Percentiles rank a stretch among this genome's conserved stretches.
Evolutionary conservation across 2,329 filamentous ascomycete species (phyloP).

Genomic region (Xylaria sp.): DNA sequence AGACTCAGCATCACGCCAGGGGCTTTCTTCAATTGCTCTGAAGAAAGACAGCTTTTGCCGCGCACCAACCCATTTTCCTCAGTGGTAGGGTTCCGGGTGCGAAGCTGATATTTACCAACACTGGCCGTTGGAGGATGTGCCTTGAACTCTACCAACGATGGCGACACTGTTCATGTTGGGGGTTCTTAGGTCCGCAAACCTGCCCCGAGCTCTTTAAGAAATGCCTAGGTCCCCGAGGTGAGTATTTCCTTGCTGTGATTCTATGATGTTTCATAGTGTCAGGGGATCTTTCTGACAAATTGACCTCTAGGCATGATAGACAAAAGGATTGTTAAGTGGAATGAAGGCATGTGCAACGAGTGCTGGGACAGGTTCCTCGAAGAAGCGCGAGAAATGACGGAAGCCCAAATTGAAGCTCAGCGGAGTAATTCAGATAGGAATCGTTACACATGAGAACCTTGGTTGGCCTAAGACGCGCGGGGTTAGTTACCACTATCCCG

Average conservation of each 20-base stretch:
- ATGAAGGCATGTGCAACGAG: slow-evolving; percentile 49
- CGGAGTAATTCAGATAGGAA: not conserved
- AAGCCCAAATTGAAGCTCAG: slow-evolving; percentile 34
- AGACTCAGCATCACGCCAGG: not conserved
- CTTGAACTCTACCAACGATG: slow-evolving; percentile 50
- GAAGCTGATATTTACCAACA: not conserved
- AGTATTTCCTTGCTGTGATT: slow-evolving; percentile 24
- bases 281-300: not conserved
- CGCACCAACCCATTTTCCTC: not conserved
- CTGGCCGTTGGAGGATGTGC: slow-evolving; percentile 42
- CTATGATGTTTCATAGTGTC: not conserved
- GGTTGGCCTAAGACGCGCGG: not conserved
- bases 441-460: not conserved
- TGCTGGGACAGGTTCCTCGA: slow-evolving; percentile 49
- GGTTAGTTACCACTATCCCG: not conserved
- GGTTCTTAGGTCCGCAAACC: slow-evolving; percentile 47
- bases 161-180: slow-evolving; percentile 48
- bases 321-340: slow-evolving; percentile 48
- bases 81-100: not conserved
- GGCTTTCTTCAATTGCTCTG: not conserved
- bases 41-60: not conserved
- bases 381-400: slow-evolving; percentile 48
- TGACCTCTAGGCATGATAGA: slow-evolving; percentile 32
- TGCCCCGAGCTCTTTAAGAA: slow-evolving; percentile 48
- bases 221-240: slow-evolving; percentile 48